Conservation (phyloP, 78 protist genomes). For the Dictyostelium purpureum region DNA sequence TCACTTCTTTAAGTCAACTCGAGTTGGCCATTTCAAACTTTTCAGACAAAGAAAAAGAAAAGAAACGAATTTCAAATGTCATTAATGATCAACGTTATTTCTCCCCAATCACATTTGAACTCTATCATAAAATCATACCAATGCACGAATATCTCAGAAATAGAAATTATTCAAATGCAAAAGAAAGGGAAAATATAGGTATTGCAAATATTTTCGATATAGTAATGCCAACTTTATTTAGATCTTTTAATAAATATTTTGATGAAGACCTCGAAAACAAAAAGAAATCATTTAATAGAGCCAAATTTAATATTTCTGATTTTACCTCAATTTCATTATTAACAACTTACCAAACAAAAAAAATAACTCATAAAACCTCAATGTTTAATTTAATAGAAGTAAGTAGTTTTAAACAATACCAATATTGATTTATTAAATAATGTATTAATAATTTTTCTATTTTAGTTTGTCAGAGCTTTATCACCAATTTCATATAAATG, state of each 20-base stretch:
- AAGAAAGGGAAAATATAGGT: slow-evolving; percentile 21
- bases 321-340: not conserved
- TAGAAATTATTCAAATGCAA: not conserved
- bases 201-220: slow-evolving; percentile 8
- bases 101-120: slow-evolving; percentile 38
- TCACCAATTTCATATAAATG: not conserved
- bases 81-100: slow-evolving; percentile 31
- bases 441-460: too few relatives aligned
- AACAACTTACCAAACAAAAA: slow-evolving; percentile 1
- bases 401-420: not conserved
- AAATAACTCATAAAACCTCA: slow-evolving; percentile 21
- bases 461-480: slow-evolving; percentile 22
- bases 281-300: not conserved
- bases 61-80: not conserved
- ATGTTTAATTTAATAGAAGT: slow-evolving; percentile 24
- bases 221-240: slow-evolving; percentile 16
- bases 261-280: not conserved
- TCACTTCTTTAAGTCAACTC: slow-evolving; percentile 9
- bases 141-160: slow-evolving; percentile 32
- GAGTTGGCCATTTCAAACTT: slow-evolving; percentile 27
- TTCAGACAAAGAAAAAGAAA: slow-evolving; percentile 39
- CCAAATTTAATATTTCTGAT: not conserved
- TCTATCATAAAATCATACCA: not conserved
- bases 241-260: slow-evolving; percentile 18
- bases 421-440: not conserved